phyloP scores from a whole-genome alignment of 2,329 filamentous ascomycete genomes.

The Ciborinia camelliae region DNA sequence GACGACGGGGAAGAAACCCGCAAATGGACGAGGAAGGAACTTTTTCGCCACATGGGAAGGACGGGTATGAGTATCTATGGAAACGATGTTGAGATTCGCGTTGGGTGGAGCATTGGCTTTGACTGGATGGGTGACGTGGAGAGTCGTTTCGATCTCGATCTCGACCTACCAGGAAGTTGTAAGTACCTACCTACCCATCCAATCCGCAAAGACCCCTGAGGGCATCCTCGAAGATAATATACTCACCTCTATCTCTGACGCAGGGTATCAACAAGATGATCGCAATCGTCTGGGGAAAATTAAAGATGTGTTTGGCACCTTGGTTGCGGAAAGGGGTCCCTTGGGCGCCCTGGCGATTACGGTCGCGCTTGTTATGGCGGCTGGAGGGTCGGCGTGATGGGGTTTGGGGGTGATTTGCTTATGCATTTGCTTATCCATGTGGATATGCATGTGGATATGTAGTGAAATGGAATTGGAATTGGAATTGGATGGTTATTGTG shows the following conservation, averaged over 20 bases:
- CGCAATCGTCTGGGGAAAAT: slow-evolving; percentile 55
- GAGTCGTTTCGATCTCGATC: slow-evolving; percentile 52
- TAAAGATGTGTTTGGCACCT: slow-evolving; percentile 56
- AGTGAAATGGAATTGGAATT: too few species aligned
- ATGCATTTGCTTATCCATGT: too few species aligned
- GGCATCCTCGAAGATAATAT: background rate
- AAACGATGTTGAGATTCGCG: slow-evolving; percentile 39
- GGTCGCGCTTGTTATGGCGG: slow-evolving; percentile 53
- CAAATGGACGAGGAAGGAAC: slow-evolving; percentile 42
- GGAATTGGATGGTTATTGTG: too few species aligned
- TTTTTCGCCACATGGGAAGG: slow-evolving; percentile 54
- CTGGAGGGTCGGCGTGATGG: background rate
- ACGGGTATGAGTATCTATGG: slow-evolving; percentile 41
- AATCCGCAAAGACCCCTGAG: too few species aligned
- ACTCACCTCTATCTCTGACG: slow-evolving; percentile 16
- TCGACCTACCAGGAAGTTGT: slow-evolving; percentile 62
- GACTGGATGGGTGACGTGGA: slow-evolving; percentile 72
- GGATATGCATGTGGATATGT: too few species aligned
- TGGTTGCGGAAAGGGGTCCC: slow-evolving; percentile 54
- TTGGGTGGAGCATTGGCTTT: slow-evolving; percentile 63
- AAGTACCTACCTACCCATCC: slow-evolving; percentile 42
- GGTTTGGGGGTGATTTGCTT: too few species aligned
- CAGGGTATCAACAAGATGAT: slow-evolving; percentile 59
- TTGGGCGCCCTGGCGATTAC: slow-evolving; percentile 58
- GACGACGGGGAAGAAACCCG: slow-evolving; percentile 23